Percentiles rank a stretch among this genome's conserved stretches.
Conservation (phyloP, 495 filamentous ascomycete species). For the Penicillium desertorum region DNA sequence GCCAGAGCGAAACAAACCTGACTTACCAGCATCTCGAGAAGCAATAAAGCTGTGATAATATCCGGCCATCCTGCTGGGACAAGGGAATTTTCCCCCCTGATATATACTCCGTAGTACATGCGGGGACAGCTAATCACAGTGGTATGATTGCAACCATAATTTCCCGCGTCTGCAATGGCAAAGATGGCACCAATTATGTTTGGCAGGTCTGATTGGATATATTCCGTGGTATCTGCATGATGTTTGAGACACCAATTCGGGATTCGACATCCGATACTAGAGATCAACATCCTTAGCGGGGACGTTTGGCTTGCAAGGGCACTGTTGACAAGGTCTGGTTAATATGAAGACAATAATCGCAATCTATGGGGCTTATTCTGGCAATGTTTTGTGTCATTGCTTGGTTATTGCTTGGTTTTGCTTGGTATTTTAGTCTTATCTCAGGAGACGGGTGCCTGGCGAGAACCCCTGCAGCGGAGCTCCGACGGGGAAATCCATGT, state of each 20-base stretch:
- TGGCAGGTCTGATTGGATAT: slow-evolving; percentile 5
- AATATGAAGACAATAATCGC: neutral
- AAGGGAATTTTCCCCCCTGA: neutral
- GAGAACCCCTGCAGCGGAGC: slow-evolving; percentile 8
- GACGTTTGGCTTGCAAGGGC: neutral
- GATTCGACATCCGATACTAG: neutral
- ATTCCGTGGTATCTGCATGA: neutral
- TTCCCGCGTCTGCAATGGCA: neutral
- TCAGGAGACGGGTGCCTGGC: neutral
- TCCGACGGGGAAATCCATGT: slow-evolving; percentile 9
- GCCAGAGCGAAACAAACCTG: slow-evolving; percentile 28
- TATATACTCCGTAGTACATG: neutral
- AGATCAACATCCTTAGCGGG: neutral
- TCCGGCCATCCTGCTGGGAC: neutral
- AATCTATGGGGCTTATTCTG: neutral
- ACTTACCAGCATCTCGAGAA: slow-evolving; percentile 24
- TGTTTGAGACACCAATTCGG: slow-evolving; percentile 1
- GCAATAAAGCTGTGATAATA: neutral
- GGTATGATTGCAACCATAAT: slow-evolving; percentile 12
- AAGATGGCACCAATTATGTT: neutral
- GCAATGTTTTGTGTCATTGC: neutral
- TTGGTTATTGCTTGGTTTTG: neutral
- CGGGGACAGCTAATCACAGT: neutral
- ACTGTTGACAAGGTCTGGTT: neutral
- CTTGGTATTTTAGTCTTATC: slow-evolving; percentile 1